A percentile compares a stretch with the other conserved stretches of the same genome.
Evolutionary conservation across 495 filamentous ascomycete genomes (phyloP).

Genomic region (Articulospora tetracladia): DNA sequence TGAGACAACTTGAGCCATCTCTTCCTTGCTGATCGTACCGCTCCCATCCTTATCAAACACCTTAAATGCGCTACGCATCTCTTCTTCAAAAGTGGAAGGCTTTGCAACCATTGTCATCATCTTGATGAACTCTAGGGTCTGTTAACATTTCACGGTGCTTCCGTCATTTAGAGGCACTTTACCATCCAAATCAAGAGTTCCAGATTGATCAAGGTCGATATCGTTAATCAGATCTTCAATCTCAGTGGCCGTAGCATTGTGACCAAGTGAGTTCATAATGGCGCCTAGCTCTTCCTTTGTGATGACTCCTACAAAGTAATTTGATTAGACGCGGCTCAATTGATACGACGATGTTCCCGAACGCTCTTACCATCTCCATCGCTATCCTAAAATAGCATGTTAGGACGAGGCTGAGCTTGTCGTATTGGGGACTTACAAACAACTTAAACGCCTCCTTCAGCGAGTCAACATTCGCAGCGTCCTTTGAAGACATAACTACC

Average conservation of each 20-base stretch:
- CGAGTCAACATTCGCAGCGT: not conserved
- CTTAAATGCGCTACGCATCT: slow-evolving; percentile 42
- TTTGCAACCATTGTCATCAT: slow-evolving; percentile 41
- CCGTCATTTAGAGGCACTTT: not conserved
- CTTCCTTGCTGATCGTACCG: slow-evolving; percentile 42
- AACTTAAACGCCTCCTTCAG: slow-evolving; percentile 17
- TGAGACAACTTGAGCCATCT: slow-evolving; percentile 40
- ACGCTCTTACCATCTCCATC: slow-evolving; percentile 15
- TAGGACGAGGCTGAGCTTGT: not conserved
- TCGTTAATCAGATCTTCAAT: slow-evolving; percentile 44
- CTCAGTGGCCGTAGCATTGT: slow-evolving; percentile 39
- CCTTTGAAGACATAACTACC: not conserved
- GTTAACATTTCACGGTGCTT: not conserved
- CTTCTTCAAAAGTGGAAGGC: slow-evolving; percentile 39
- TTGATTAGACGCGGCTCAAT: not conserved
- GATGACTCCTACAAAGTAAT: slow-evolving; percentile 12
- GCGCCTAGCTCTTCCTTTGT: slow-evolving; percentile 12
- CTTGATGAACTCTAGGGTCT: slow-evolving; percentile 37
- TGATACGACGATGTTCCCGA: not conserved
- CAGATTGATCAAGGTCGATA: slow-evolving; percentile 40
- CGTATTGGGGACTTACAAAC: slow-evolving; percentile 10
- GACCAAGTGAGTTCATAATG: slow-evolving; percentile 41
- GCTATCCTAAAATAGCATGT: slow-evolving; percentile 11
- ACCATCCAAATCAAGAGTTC: slow-evolving; percentile 44
- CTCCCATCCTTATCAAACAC: slow-evolving; percentile 47